These are phyloP conservation scores for Magnusiomyces magnusii DNA, from an alignment of 1,139 yeast genomes.

Conservation along the genomic window DNA sequence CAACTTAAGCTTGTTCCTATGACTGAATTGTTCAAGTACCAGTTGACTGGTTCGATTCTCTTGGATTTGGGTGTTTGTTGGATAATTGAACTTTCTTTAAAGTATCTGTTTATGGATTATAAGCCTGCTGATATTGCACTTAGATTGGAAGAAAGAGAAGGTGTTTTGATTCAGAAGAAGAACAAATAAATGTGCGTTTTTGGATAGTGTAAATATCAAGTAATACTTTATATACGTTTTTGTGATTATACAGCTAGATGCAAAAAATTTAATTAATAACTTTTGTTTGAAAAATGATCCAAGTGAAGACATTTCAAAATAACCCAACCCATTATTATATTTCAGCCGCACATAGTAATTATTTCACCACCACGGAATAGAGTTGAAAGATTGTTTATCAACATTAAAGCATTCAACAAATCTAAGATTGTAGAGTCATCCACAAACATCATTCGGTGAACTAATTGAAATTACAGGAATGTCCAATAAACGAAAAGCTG, in stretches of 20 bases:
- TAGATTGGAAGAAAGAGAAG: conserved; percentile 30
- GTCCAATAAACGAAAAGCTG: conserved; percentile 4
- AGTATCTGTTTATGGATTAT: conserved; percentile 80
- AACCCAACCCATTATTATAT: too few relatives aligned
- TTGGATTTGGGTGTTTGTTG: conserved; percentile 73
- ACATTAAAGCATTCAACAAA: background rate
- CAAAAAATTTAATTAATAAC: too few relatives aligned
- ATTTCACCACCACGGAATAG: background rate
- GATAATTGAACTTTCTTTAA: conserved; percentile 72
- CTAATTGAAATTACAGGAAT: background rate
- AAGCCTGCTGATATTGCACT: conserved; percentile 86
- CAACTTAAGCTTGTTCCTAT: conserved; percentile 81
- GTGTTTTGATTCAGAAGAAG: conserved; percentile 28
- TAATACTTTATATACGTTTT: too few relatives aligned
- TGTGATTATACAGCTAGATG: background rate
- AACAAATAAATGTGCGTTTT: conserved; percentile 19
- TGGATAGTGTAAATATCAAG: background rate
- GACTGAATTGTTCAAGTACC: conserved; percentile 62
- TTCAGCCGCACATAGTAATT: background rate
- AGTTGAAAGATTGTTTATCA: background rate
- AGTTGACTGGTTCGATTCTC: conserved; percentile 64
- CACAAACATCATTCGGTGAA: background rate
- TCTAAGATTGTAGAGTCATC: background rate
- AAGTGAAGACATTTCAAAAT: too few relatives aligned
- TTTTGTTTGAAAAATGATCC: background rate